Evolutionary conservation across 768 basidiomycete genomes (phyloP), one percentile per base, ranked within the genome.

Genomic region (Dioszegia hungarica): DNA sequence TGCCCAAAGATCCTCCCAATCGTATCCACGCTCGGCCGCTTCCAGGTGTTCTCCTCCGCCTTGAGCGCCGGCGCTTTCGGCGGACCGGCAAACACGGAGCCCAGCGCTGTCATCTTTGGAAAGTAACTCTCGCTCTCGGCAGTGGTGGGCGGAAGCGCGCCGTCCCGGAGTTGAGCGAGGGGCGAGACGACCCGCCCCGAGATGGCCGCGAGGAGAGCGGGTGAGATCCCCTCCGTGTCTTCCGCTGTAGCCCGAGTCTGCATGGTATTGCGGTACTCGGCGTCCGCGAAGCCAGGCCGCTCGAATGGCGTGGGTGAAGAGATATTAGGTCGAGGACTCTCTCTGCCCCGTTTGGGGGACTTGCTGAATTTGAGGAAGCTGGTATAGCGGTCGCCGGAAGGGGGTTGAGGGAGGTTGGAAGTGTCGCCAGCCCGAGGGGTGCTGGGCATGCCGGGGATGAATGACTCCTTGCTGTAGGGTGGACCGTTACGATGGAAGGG

Each of bases 1-100:
- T n/a, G 6, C 37, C 49, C 49, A 17, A 51, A 38, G 3, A 51
- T 51, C 49, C n/a, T 37, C 24, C 49, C 49, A 22, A 51, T 51
- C 3, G 49, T 51, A 28, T 51, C 49, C 19, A 38, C 22, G 34
- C 49, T 51, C 8, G 36, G 22, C 19, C 49, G 3, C 34, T 38
- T 51, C 47, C 33, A 33, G 9, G 9, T 22, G 31, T 20, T 44
- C 22, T 8, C 43, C 19, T 22, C 43, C 24, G 47, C 14, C n/a
- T 36, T 33, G 14, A 20, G 29, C n/a, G 27, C 15, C 33, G n/a
- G n/a, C n/a, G n/a, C n/a, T n/a, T n/a, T n/a, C n/a, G n/a, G n/a
- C n/a, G n/a, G n/a, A n/a, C n/a, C n/a, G n/a, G n/a, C n/a, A n/a
- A n/a, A n/a, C n/a, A n/a, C n/a, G n/a, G n/a, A n/a, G n/a, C n/a